These are phyloP conservation scores for Nepenthes gracilis DNA, from an alignment of 148 eudicot genomes.

Conservation along the genomic window DNA sequence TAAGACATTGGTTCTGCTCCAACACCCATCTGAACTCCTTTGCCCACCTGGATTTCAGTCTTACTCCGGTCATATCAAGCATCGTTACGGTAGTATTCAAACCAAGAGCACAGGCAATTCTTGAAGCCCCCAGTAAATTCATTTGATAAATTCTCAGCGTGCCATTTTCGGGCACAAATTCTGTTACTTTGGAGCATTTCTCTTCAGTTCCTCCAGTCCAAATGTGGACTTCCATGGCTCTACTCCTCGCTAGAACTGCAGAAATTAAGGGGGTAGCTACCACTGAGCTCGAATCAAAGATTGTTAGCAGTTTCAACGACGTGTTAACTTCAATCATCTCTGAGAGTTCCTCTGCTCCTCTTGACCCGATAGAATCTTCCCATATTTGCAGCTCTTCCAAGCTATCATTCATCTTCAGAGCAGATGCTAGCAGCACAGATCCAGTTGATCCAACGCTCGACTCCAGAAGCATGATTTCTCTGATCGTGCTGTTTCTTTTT, in stretches of 20 bases:
- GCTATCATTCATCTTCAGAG: constrained; percentile 50
- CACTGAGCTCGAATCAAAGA: constrained; percentile 51
- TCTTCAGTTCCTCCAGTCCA: constrained; percentile 46
- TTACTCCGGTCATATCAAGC: constrained; percentile 72
- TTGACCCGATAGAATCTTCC: constrained; percentile 74
- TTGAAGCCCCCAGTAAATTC: constrained; percentile 48
- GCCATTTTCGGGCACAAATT: constrained; percentile 53
- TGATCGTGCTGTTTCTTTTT: constrained; percentile 41
- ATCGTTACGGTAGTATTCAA: constrained; percentile 60
- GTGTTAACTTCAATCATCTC: constrained; percentile 84
- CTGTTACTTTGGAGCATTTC: constrained; percentile 53
- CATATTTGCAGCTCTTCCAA: constrained; percentile 80
- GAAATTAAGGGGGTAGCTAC: constrained; percentile 70
- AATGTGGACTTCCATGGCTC: constrained; percentile 67
- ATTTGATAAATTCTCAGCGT: constrained; percentile 50
- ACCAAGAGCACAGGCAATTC: constrained; percentile 69
- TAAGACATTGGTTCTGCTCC: constrained; percentile 64
- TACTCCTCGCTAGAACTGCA: constrained; percentile 73
- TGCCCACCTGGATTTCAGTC: constrained; percentile 74
- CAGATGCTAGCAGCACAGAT: constrained; percentile 56
- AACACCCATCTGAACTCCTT: constrained; percentile 77
- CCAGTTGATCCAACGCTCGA: constrained; percentile 60
- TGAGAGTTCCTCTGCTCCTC: constrained; percentile 82
- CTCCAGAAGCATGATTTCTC: constrained; percentile 55
- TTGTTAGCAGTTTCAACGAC: constrained; percentile 45